These are phyloP conservation scores for Cenchrus americanus DNA, from an alignment of 176 grass and related monocot genomes.

Conservation along the genomic window DNA sequence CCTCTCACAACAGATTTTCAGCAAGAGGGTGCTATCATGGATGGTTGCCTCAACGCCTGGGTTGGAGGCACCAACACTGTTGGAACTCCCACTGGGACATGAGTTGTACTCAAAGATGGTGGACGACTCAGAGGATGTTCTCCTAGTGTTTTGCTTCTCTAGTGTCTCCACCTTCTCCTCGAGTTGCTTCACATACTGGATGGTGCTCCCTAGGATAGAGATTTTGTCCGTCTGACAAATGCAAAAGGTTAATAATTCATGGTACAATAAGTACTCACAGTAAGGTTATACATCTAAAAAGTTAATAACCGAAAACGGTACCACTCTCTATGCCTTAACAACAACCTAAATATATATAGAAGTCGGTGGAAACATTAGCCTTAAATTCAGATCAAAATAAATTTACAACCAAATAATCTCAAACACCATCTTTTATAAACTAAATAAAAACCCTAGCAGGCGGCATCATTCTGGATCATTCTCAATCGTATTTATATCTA, in stretches of 20 bases:
- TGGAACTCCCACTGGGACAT: constrained; percentile 6
- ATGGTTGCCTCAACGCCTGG: constrained; percentile 47
- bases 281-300: too few relatives aligned
- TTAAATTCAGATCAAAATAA: too few relatives aligned
- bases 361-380: too few relatives aligned
- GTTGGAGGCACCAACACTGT: neutral
- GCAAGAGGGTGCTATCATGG: constrained; percentile 38
- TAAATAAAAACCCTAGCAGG: too few relatives aligned
- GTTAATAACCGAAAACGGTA: too few relatives aligned
- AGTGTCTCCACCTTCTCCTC: constrained; percentile 57
- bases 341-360: too few relatives aligned
- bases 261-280: too few relatives aligned
- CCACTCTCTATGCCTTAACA: too few relatives aligned
- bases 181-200: constrained; percentile 60
- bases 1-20: constrained; percentile 61
- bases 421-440: too few relatives aligned
- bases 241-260: neutral
- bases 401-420: too few relatives aligned
- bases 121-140: constrained; percentile 27
- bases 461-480: too few relatives aligned
- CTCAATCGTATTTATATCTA: too few relatives aligned
- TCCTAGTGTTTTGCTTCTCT: constrained; percentile 45
- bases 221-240: constrained; percentile 66
- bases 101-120: constrained; percentile 25
- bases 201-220: constrained; percentile 61